Evolutionary conservation across 2,329 filamentous ascomycete species (phyloP), one percentile per base, ranked within the genome.

Genomic region (Pseudocercospora fijiensis): DNA sequence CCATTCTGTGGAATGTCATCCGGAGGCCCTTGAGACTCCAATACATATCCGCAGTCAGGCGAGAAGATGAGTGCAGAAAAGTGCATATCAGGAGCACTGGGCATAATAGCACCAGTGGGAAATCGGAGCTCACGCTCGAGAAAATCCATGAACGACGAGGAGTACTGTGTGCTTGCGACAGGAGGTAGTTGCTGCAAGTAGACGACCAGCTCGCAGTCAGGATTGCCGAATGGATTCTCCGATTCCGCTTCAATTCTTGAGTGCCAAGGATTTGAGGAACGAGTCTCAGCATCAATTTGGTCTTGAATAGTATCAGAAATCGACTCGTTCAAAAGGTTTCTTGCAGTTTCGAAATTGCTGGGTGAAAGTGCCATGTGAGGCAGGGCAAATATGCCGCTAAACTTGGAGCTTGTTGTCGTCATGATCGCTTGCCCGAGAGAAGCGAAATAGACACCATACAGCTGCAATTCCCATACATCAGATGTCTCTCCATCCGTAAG

Each of bases 331-430:
- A 98, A 81, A 16, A 96, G 79, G 57, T 80, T 80, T 57, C 77
- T 77, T 3, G 79, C 72, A 0, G 73, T 67, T 5, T 75, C 76
- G 70, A 85, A 88, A 1, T 81, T 79, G 61, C 81, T 78, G 22
- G 79, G 73, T 5, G 83, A 85, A 16, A 91, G 84, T 0, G 90
- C 83, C 58, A 99, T 84, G 76, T 98, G 92, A 26, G 95, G 93
- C 53, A 98, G 80, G 2, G 88, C 90, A 75, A 96, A 96, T 61
- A 98, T 88, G 49, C 95, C 93, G n/a, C 89, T 87, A 73, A 95
- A 84, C 80, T 96, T 97, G 74, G 96, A 90, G 76, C 92, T 97
- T 55, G 92, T 94, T 0, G 94, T 97, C 1, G 90, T 91, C 74
- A 98, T 80, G 37, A 98, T 80, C 57, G 95, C 86, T 13, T 87